phyloP scores from a whole-genome alignment of 1,284 basidiomycete species.

The Trametes sp. region DNA sequence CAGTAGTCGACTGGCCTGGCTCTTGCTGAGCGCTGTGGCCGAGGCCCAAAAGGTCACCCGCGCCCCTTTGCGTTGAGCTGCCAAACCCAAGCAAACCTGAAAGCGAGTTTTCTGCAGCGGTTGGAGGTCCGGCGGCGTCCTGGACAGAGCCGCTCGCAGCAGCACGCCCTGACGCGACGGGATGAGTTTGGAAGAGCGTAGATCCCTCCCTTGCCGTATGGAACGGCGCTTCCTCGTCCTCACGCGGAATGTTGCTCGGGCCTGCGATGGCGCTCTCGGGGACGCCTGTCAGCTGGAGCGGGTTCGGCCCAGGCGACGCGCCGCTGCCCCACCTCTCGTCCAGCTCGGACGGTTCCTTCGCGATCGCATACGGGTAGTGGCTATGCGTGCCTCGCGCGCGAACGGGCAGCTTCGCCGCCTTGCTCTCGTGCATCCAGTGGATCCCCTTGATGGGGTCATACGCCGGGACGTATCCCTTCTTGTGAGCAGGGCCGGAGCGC shows the following conservation, averaged over 20 bases:
- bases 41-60: constrained; percentile 11
- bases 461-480: constrained; percentile 17
- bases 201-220: constrained; percentile 13
- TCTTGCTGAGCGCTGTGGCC: constrained; percentile 11
- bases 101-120: background rate
- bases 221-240: constrained; percentile 14
- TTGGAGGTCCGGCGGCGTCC: background rate
- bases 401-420: constrained; percentile 21
- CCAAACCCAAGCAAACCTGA: background rate
- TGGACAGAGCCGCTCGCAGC: background rate
- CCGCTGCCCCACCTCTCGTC: constrained; percentile 23
- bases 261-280: constrained; percentile 18
- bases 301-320: constrained; percentile 16
- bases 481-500: constrained; percentile 18
- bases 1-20: constrained; percentile 7
- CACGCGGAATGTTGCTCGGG: constrained; percentile 12
- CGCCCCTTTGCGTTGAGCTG: background rate
- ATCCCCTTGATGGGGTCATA: constrained; percentile 11
- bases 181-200: constrained; percentile 13
- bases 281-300: constrained; percentile 23
- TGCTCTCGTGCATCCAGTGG: constrained; percentile 17
- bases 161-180: constrained; percentile 8
- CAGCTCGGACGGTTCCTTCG: constrained; percentile 24
- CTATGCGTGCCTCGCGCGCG: constrained; percentile 20
- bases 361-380: constrained; percentile 18